Conservation (phyloP, 108 stramenopile species). For the Skeletonema grethae region DNA sequence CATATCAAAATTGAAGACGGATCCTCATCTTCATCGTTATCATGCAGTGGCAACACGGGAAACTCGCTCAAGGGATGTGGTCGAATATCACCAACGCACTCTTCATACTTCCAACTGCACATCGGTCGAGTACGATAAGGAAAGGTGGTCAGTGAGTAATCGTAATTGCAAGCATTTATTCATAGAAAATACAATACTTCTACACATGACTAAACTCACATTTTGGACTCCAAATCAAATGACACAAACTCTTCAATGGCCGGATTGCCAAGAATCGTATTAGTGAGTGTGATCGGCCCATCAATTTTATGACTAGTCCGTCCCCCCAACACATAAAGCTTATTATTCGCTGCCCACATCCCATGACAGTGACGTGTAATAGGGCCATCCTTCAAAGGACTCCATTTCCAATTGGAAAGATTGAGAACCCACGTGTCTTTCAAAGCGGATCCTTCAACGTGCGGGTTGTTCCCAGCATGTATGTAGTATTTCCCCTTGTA, state of each 20-base stretch:
- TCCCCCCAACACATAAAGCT: conserved; percentile 18
- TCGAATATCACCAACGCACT: conserved; percentile 6
- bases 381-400: conserved; percentile 5
- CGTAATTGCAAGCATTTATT: no score
- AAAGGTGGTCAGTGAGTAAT: no score
- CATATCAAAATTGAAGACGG: conserved; percentile 21
- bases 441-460: not conserved
- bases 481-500: conserved; percentile 32
- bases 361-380: conserved; percentile 12
- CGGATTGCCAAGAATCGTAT: not conserved
- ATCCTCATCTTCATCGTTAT: conserved; percentile 8
- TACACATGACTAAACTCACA: no score
- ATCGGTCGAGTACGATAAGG: no score
- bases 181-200: no score
- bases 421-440: conserved; percentile 13
- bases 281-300: no score
- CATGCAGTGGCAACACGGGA: conserved; percentile 15
- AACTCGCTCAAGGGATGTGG: conserved; percentile 10
- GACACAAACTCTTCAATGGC: conserved; percentile 19
- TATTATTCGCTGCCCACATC: conserved; percentile 22
- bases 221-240: conserved; percentile 13
- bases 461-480: not conserved
- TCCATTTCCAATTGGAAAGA: conserved; percentile 14
- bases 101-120: conserved; percentile 6
- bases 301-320: not conserved